phyloP scores from a whole-genome alignment of 768 basidiomycete species.

The Tylopilus subfusipes region DNA sequence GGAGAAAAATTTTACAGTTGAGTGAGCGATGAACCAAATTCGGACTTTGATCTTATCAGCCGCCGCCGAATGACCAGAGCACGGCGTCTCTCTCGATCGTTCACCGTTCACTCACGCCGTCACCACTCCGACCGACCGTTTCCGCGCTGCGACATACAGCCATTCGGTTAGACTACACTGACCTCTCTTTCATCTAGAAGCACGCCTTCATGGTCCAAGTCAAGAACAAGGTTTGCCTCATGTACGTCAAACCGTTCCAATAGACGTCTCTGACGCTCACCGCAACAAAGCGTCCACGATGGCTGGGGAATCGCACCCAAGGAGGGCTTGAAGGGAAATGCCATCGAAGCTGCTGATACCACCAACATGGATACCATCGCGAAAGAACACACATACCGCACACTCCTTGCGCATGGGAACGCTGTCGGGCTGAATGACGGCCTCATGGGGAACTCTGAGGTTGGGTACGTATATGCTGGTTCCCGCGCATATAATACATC shows the following conservation, averaged over 20 bases:
- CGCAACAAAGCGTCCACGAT: slow-evolving; percentile 74
- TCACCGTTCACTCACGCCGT: neutral
- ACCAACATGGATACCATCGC: slow-evolving; percentile 88
- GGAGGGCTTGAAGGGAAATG: slow-evolving; percentile 77
- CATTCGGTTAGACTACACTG: slow-evolving; percentile 3
- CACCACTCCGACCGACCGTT: slow-evolving; percentile 10
- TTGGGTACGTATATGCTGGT: slow-evolving; percentile 60
- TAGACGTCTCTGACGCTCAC: neutral
- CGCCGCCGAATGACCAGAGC: no score
- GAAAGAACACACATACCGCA: slow-evolving; percentile 66
- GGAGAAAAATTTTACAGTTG: no score
- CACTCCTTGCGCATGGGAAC: slow-evolving; percentile 81
- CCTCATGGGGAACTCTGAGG: slow-evolving; percentile 97
- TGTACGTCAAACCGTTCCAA: slow-evolving; percentile 45
- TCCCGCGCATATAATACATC: neutral
- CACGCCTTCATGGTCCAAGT: slow-evolving; percentile 43
- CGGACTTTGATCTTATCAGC: slow-evolving; percentile 1
- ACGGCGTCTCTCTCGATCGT: neutral
- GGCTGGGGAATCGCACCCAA: slow-evolving; percentile 84
- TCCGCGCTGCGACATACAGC: neutral
- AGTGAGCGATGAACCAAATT: no score
- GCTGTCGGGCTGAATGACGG: slow-evolving; percentile 91
- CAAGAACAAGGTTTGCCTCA: slow-evolving; percentile 89
- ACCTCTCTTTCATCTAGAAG: neutral
- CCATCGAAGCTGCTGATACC: slow-evolving; percentile 81